Conservation (phyloP, 2,329 filamentous ascomycete species). For the Bipolaris gigantea region DNA sequence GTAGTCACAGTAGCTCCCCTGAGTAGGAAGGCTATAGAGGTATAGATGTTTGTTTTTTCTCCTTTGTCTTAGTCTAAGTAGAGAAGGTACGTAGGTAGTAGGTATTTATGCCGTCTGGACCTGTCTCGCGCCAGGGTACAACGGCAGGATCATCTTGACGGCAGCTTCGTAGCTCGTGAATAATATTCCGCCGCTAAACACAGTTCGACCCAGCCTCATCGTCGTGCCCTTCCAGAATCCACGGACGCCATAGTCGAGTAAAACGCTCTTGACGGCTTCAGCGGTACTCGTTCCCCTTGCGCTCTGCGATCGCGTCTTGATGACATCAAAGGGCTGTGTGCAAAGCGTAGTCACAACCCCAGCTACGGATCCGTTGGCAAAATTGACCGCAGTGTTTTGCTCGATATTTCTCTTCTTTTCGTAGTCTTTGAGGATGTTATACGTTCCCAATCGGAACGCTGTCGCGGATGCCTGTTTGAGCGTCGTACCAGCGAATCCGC, state of each 20-base stretch:
- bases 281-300: slow-evolving; percentile 59
- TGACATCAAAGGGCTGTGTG: slow-evolving; percentile 64
- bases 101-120: slow-evolving; percentile 20
- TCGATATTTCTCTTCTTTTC: slow-evolving; percentile 52
- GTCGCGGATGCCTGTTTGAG: slow-evolving; percentile 65
- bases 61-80: too few species aligned
- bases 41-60: too few species aligned
- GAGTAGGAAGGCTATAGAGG: too few species aligned
- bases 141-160: slow-evolving; percentile 52
- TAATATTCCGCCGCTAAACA: slow-evolving; percentile 68
- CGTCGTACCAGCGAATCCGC: slow-evolving; percentile 62
- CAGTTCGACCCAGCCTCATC: slow-evolving; percentile 65
- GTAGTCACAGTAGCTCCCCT: neutral
- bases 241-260: slow-evolving; percentile 59
- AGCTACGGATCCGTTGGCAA: slow-evolving; percentile 63
- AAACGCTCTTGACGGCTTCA: slow-evolving; percentile 59
- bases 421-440: slow-evolving; percentile 66
- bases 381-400: slow-evolving; percentile 58
- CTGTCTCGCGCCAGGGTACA: slow-evolving; percentile 31
- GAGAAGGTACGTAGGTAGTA: too few species aligned
- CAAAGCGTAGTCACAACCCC: slow-evolving; percentile 62
- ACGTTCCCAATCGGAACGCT: slow-evolving; percentile 63
- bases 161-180: slow-evolving; percentile 66
- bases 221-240: slow-evolving; percentile 70
- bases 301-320: slow-evolving; percentile 66